These are phyloP conservation scores for Larix sibirica DNA, from an alignment of 83 land plant genomes.

Conservation along the genomic window DNA sequence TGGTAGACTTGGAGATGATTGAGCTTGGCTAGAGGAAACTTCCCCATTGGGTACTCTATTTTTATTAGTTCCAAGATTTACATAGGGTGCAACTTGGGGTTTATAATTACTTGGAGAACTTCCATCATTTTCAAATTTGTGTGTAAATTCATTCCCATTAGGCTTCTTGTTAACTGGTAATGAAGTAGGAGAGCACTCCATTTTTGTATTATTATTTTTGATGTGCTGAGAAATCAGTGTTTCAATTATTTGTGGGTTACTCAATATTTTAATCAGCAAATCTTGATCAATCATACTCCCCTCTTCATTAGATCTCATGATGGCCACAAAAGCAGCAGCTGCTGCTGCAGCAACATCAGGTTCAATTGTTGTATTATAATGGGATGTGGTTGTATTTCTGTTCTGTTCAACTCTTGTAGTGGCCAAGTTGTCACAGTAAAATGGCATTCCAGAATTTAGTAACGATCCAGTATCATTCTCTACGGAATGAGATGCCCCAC, in stretches of 20 bases:
- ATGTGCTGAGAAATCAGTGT: conserved; percentile 34
- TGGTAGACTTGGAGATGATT: conserved; percentile 5
- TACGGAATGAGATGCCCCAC: neutral
- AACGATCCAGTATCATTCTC: neutral
- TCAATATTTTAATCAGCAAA: conserved; percentile 74
- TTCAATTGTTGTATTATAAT: conserved; percentile 25
- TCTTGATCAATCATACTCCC: conserved; percentile 74
- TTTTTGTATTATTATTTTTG: conserved; percentile 15
- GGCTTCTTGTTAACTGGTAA: conserved; percentile 13
- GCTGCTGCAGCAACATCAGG: conserved; percentile 78
- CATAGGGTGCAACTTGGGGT: neutral
- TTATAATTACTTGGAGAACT: neutral
- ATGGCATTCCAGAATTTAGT: conserved; percentile 7
- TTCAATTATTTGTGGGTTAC: conserved; percentile 72
- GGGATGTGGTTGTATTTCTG: conserved; percentile 6
- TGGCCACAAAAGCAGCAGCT: conserved; percentile 59
- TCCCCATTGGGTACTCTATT: neutral
- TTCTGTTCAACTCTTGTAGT: neutral
- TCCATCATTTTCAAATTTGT: neutral
- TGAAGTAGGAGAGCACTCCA: neutral
- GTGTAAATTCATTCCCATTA: conserved; percentile 16
- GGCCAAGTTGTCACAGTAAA: neutral
- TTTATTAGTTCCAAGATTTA: conserved; percentile 11
- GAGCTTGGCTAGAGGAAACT: neutral
- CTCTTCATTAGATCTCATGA: conserved; percentile 52